phyloP scores from a whole-genome alignment of 2,329 filamentous ascomycete genomes.

The Colletotrichum paranaense region DNA sequence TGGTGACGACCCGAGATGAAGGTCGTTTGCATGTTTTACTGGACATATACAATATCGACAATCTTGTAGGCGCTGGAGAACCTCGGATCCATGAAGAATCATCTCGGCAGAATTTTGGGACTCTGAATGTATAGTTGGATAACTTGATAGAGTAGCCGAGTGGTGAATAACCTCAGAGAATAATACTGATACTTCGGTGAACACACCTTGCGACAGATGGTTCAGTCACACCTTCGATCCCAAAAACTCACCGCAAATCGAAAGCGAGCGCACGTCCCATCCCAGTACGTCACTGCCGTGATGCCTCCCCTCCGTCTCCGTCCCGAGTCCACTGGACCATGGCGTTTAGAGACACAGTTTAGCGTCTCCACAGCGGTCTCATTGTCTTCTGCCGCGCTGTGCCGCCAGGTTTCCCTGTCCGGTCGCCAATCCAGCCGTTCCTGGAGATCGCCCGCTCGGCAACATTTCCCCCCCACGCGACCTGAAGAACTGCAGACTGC shows the following conservation, averaged over 20 bases:
- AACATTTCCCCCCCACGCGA: background rate
- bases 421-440: conserved; percentile 7
- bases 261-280: conserved; percentile 2
- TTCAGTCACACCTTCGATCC: background rate
- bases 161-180: background rate
- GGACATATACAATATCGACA: no score
- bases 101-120: no score
- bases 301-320: background rate
- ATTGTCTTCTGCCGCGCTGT: background rate
- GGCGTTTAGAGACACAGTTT: background rate
- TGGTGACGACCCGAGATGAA: no score
- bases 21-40: no score
- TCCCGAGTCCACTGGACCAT: background rate
- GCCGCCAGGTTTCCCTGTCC: conserved; percentile 6
- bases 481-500: conserved; percentile 33
- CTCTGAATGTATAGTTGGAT: no score
- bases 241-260: background rate
- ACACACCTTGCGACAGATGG: background rate
- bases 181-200: background rate
- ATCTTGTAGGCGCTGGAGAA: no score
- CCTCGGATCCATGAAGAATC: no score
- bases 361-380: background rate
- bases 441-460: background rate
- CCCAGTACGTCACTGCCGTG: conserved; percentile 14
- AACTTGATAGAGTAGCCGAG: no score